Evolutionary conservation across 495 filamentous ascomycete species (phyloP).

Genomic region (Penicillium pulvis): DNA sequence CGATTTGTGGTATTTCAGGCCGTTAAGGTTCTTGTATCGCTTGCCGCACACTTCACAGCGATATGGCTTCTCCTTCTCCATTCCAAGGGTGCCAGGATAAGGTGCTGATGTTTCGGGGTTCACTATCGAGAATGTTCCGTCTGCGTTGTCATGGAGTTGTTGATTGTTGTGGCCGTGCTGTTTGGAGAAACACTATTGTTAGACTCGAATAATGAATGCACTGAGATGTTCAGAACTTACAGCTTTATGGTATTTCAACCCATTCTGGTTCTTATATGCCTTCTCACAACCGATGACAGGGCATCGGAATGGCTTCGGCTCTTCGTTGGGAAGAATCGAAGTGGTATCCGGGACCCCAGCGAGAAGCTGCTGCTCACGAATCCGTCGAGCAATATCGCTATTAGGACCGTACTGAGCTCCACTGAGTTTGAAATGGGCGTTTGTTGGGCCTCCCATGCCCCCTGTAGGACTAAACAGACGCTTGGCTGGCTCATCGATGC

Average conservation of each 20-base stretch:
- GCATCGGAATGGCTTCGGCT: slow-evolving; percentile 95
- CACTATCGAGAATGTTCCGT: slow-evolving; percentile 97
- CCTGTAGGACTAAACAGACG: slow-evolving; percentile 85
- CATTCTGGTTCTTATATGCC: slow-evolving; percentile 99
- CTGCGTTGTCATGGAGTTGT: slow-evolving; percentile 89
- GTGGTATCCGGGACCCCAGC: slow-evolving; percentile 61
- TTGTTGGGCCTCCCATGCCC: slow-evolving; percentile 63
- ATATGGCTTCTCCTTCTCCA: slow-evolving; percentile 99
- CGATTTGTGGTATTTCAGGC: slow-evolving; percentile 88
- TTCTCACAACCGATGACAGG: slow-evolving; percentile 99
- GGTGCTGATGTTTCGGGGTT: slow-evolving; percentile 92
- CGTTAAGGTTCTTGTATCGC: slow-evolving; percentile 98
- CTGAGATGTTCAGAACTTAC: slow-evolving; percentile 47
- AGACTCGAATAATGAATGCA: neutral
- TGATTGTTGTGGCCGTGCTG: slow-evolving; percentile 96
- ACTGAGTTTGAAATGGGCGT: slow-evolving; percentile 68
- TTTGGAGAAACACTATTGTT: neutral
- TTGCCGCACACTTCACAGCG: slow-evolving; percentile 96
- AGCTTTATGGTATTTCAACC: slow-evolving; percentile 81
- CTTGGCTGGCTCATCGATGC: slow-evolving; percentile 96
- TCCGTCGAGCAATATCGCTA: slow-evolving; percentile 68
- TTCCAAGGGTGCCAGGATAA: slow-evolving; percentile 93
- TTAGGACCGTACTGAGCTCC: slow-evolving; percentile 74
- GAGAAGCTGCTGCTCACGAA: slow-evolving; percentile 73
- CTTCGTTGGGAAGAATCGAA: slow-evolving; percentile 57